Conservation (phyloP, 169 alveolate genomes). For the Eimeria falciformis region DNA sequence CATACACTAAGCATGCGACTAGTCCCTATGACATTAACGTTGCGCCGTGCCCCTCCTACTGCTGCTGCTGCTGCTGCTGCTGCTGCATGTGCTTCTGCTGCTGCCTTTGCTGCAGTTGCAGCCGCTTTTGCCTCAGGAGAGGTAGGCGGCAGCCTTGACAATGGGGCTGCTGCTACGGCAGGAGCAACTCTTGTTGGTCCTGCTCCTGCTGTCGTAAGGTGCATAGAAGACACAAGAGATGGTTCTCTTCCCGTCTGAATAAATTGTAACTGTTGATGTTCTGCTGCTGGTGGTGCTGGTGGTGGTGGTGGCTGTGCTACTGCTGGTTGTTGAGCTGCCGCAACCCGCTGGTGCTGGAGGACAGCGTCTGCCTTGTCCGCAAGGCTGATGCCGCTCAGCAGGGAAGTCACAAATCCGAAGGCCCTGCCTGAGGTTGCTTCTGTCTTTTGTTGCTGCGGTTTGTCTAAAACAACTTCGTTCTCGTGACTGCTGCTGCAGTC, state of each 20-base stretch:
- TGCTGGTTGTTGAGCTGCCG: background rate
- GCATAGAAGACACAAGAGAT: background rate
- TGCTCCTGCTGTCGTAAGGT: background rate
- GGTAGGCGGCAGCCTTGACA: background rate
- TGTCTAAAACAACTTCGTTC: no score
- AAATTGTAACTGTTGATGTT: background rate
- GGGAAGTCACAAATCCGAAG: constrained; percentile 23
- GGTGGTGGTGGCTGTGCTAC: constrained; percentile 13
- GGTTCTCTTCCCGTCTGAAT: background rate
- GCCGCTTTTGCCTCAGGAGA: constrained; percentile 23
- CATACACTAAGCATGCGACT: background rate
- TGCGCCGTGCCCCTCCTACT: constrained; percentile 3
- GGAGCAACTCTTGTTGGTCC: no score
- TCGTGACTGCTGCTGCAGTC: constrained; percentile 38
- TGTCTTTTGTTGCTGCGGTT: constrained; percentile 32
- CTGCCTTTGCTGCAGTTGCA: constrained; percentile 51
- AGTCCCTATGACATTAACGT: background rate
- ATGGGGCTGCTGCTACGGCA: constrained; percentile 10
- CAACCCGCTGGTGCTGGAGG: constrained; percentile 10
- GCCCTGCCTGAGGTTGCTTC: background rate
- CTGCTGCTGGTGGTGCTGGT: constrained; percentile 18
- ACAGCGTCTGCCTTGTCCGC: background rate
- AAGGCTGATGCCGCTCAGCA: constrained; percentile 34
- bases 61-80: constrained; percentile 46
- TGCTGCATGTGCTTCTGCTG: constrained; percentile 35